These are phyloP conservation scores for Sugiyamaella mastotermitis DNA, from an alignment of 805 yeast genomes.

Conservation along the genomic window DNA sequence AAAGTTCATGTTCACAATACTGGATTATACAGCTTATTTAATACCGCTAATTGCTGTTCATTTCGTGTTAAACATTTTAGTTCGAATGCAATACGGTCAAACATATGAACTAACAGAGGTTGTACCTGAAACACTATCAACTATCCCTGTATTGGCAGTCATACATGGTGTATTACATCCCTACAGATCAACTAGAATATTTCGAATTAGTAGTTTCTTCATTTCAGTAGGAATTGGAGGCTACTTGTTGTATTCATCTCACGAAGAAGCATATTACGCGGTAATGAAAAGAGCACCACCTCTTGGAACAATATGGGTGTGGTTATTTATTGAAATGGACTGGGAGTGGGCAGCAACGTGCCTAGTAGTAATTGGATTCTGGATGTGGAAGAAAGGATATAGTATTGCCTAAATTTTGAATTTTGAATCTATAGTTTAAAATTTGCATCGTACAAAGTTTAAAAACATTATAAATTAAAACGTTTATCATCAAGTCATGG, in stretches of 20 bases:
- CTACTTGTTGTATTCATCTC: conserved; percentile 29
- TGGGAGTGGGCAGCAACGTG: conserved; percentile 29
- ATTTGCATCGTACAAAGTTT: too few relatives aligned
- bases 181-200: conserved; percentile 12
- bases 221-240: conserved; percentile 27
- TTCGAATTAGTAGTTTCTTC: conserved; percentile 20
- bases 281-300: conserved; percentile 37
- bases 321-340: conserved; percentile 36
- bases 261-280: conserved; percentile 33
- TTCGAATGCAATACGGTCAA: conserved; percentile 31
- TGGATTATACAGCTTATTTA: conserved; percentile 26
- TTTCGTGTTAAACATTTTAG: conserved; percentile 30
- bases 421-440: too few relatives aligned
- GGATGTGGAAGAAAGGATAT: conserved; percentile 21
- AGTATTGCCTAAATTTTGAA: too few relatives aligned
- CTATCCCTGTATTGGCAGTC: conserved; percentile 28
- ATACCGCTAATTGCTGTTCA: conserved; percentile 32
- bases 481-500: conserved; percentile 1
- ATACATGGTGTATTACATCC: conserved; percentile 28
- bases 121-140: conserved; percentile 18
- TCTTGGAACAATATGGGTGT: conserved; percentile 35
- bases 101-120: conserved; percentile 13
- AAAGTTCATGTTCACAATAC: conserved; percentile 23
- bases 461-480: not conserved
- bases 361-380: conserved; percentile 23